phyloP scores from a whole-genome alignment of 768 basidiomycete genomes.

The Macrolepiota albuminosa region DNA sequence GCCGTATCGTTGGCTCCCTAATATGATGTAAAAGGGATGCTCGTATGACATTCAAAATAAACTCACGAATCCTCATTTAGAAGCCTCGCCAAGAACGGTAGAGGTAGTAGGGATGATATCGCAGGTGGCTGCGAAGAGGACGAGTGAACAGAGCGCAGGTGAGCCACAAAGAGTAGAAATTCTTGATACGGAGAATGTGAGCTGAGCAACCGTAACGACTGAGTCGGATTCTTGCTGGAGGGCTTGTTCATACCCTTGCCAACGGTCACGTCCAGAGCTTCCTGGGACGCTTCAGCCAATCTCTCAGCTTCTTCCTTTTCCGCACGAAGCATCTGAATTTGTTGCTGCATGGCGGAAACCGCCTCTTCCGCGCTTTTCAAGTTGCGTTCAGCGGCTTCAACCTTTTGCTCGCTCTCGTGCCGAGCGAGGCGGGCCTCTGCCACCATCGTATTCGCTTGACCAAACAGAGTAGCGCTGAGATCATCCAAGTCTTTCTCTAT shows the following conservation, averaged over 20 bases:
- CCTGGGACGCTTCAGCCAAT: conserved; percentile 43
- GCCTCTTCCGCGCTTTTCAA: conserved; percentile 83
- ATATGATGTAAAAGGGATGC: conserved; percentile 10
- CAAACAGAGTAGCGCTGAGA: conserved; percentile 85
- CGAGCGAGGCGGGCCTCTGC: conserved; percentile 78
- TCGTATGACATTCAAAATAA: conserved; percentile 5
- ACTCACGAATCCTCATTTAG: conserved; percentile 83
- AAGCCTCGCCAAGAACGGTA: conserved; percentile 76
- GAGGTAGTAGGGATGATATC: conserved; percentile 67
- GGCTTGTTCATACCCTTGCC: conserved; percentile 60
- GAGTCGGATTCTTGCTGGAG: conserved; percentile 21
- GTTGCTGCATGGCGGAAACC: conserved; percentile 76
- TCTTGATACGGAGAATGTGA: conserved; percentile 78
- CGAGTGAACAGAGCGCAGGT: conserved; percentile 68
- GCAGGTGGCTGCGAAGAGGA: conserved; percentile 56
- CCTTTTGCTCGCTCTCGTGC: conserved; percentile 64
- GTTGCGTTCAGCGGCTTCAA: conserved; percentile 71
- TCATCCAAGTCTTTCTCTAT: conserved; percentile 96
- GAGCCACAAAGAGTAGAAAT: conserved; percentile 70
- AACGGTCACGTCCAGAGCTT: conserved; percentile 63
- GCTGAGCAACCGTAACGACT: conserved; percentile 47
- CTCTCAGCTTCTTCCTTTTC: conserved; percentile 63
- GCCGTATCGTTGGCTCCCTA: conserved; percentile 88
- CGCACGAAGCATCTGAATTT: conserved; percentile 71
- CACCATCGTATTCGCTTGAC: conserved; percentile 97